Conservation (phyloP, 139 green algal genomes). For the Yamagishiella unicocca region DNA sequence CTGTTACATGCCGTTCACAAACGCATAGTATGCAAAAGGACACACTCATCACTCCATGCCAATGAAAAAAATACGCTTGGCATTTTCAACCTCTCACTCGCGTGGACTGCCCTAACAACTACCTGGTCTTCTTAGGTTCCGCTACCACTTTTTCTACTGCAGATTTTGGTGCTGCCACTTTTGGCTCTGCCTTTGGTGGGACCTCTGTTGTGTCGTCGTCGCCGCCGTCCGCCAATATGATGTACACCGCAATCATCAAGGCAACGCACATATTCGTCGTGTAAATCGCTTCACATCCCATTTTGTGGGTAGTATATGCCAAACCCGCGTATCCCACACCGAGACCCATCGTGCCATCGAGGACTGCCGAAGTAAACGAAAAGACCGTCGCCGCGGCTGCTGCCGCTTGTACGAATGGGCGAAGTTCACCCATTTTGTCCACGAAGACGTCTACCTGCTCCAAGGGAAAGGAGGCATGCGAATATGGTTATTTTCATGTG, state of each 20-base stretch:
- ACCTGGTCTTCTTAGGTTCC: not conserved
- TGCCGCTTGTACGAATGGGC: not conserved
- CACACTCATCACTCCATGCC: too few species aligned
- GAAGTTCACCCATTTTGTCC: conserved; percentile 9
- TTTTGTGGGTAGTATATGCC: not conserved
- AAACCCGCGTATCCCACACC: not conserved
- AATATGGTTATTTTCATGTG: not conserved
- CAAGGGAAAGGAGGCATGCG: too few species aligned
- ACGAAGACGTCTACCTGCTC: not conserved
- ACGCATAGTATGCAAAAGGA: too few species aligned
- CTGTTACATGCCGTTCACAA: too few species aligned
- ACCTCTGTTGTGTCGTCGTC: too few species aligned
- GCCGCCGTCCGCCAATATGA: not conserved
- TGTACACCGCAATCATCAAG: not conserved
- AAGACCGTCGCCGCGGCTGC: not conserved
- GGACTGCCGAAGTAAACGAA: not conserved
- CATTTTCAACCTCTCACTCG: too few species aligned
- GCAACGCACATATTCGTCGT: conserved; percentile 19
- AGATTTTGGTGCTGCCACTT: not conserved
- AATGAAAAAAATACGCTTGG: too few species aligned
- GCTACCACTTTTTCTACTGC: not conserved
- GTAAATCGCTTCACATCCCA: not conserved
- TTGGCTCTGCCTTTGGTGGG: too few species aligned
- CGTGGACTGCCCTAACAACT: not conserved
- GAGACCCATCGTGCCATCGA: conserved; percentile 16